Conservation (phyloP, 2,329 filamentous ascomycete genomes). For the Trichoderma sp. region DNA sequence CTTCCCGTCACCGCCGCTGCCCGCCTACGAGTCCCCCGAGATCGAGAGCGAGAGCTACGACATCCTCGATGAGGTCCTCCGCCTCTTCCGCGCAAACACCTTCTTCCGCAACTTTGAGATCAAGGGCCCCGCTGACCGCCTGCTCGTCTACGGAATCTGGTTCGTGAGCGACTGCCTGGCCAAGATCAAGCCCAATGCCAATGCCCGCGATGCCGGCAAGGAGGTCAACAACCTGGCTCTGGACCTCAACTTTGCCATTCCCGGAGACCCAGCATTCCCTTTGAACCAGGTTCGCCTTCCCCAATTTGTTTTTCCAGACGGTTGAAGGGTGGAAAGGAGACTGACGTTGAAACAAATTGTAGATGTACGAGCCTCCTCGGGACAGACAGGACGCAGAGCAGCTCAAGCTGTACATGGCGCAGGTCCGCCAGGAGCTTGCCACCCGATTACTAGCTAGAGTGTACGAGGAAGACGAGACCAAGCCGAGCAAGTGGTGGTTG, state of each 20-base stretch:
- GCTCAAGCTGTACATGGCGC: constrained; percentile 84
- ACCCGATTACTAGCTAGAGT: constrained; percentile 80
- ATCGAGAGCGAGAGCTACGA: constrained; percentile 93
- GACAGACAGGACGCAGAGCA: constrained; percentile 89
- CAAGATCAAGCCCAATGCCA: constrained; percentile 80
- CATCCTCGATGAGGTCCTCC: constrained; percentile 89
- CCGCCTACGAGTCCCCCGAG: constrained; percentile 68
- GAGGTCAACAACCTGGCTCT: constrained; percentile 89
- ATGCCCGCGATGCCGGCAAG: constrained; percentile 63
- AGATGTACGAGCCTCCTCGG: constrained; percentile 86
- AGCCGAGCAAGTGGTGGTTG: constrained; percentile 88
- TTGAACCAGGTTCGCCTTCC: constrained; percentile 72
- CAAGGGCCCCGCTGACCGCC: constrained; percentile 89
- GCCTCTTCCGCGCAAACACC: constrained; percentile 94
- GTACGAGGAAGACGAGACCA: constrained; percentile 78
- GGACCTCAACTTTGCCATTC: constrained; percentile 90
- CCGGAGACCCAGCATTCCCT: constrained; percentile 89
- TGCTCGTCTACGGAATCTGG: constrained; percentile 95
- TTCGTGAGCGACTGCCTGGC: constrained; percentile 88
- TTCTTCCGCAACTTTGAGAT: constrained; percentile 99
- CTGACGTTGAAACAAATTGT: background rate
- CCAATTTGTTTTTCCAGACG: background rate
- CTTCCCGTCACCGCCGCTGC: constrained; percentile 58
- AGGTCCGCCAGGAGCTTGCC: constrained; percentile 92
- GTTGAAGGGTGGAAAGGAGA: background rate